Evolutionary conservation across 108 stramenopile genomes (phyloP).

Genomic region (Epithemia pelagica): DNA sequence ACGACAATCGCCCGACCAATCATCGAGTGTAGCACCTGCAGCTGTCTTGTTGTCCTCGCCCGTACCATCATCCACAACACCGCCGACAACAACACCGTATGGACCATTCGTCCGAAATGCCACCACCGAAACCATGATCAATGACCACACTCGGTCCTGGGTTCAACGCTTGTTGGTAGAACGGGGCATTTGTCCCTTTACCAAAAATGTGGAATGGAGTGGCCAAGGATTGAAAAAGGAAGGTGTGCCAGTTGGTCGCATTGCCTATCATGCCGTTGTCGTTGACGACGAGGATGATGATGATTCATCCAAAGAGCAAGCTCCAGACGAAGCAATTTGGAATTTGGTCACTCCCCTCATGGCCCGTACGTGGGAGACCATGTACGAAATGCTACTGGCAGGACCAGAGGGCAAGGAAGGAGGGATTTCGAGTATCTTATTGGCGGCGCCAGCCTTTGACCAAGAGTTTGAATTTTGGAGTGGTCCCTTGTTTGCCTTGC

Average conservation of each 20-base stretch:
- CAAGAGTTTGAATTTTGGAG: slow-evolving; percentile 60
- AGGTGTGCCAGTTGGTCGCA: slow-evolving; percentile 56
- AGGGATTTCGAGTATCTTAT: slow-evolving; percentile 51
- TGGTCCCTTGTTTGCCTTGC: slow-evolving; percentile 75
- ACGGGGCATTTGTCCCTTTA: slow-evolving; percentile 70
- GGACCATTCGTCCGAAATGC: background rate
- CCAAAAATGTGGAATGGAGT: slow-evolving; percentile 48
- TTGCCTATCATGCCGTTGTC: slow-evolving; percentile 48
- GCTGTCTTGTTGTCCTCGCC: background rate
- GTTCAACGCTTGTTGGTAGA: slow-evolving; percentile 65
- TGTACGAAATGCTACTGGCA: slow-evolving; percentile 56
- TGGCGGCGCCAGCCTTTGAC: slow-evolving; percentile 73
- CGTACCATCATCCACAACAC: slow-evolving; percentile 10
- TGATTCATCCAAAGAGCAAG: background rate
- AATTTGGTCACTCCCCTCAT: slow-evolving; percentile 37
- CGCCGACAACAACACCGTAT: background rate
- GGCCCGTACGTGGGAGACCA: slow-evolving; percentile 64
- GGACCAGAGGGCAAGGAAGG: slow-evolving; percentile 52
- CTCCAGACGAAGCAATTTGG: background rate
- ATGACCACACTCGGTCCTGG: slow-evolving; percentile 62
- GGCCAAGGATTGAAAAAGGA: slow-evolving; percentile 66
- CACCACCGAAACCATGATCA: slow-evolving; percentile 21
- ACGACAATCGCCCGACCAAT: background rate
- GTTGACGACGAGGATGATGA: background rate
- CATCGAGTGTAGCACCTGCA: background rate